phyloP scores from a whole-genome alignment of 305 asterid genomes.

The Petunia hybrid region DNA sequence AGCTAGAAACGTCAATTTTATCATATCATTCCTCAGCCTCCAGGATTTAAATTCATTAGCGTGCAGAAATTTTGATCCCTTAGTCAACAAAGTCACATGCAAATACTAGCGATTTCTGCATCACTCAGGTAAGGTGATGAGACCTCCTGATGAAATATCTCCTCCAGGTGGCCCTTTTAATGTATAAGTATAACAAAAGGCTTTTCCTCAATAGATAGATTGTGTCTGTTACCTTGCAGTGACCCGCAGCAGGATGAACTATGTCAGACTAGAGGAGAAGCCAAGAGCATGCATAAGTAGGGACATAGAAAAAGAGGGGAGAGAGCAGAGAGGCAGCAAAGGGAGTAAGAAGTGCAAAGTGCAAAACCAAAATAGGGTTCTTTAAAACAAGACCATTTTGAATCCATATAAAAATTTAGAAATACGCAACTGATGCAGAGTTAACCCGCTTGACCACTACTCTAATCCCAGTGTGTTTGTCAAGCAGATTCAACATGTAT shows the following conservation, averaged over 20 bases:
- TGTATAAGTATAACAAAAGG: not conserved
- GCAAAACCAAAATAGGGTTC: not conserved
- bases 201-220: not conserved
- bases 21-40: not conserved
- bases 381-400: not conserved
- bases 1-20: not conserved
- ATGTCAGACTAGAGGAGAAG: not conserved
- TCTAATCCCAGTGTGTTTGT: not conserved
- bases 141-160: not conserved
- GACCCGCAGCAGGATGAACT: too few relatives aligned
- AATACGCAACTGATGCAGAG: not conserved
- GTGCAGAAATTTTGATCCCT: not conserved
- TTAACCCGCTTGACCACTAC: slow-evolving; percentile 2
- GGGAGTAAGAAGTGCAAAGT: not conserved
- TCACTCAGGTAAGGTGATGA: not conserved
- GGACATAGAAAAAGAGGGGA: not conserved
- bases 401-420: not conserved
- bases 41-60: not conserved
- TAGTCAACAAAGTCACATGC: not conserved
- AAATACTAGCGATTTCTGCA: not conserved
- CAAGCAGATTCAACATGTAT: not conserved
- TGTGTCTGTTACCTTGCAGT: not conserved
- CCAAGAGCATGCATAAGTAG: not conserved
- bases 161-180: not conserved
- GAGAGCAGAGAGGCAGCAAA: not conserved